Evolutionary conservation across 352 stramenopile species (phyloP).

Genomic region (Chrysophaeum taylorii): DNA sequence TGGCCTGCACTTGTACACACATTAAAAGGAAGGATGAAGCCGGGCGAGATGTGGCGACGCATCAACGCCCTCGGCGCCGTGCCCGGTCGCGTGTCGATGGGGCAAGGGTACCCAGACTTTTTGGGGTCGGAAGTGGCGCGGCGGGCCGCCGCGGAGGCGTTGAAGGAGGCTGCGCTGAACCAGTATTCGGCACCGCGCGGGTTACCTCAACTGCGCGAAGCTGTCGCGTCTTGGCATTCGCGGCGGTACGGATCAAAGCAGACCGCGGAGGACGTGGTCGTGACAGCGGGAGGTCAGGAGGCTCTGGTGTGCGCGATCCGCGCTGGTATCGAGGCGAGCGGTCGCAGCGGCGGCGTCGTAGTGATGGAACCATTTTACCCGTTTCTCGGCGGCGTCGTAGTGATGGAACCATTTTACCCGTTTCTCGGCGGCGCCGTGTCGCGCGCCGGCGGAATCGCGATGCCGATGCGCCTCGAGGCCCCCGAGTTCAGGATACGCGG

Average conservation of each 20-base stretch:
- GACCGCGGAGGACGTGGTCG: background rate
- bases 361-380: conserved; percentile 3
- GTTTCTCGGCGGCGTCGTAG: background rate
- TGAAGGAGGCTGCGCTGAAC: background rate
- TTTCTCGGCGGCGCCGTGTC: background rate
- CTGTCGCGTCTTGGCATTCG: background rate
- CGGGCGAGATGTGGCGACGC: background rate
- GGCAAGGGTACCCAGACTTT: background rate
- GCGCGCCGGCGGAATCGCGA: background rate
- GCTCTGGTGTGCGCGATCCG: background rate
- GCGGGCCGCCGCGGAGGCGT: background rate
- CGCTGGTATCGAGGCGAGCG: background rate
- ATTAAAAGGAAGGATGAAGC: too few relatives aligned
- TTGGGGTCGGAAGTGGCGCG: background rate
- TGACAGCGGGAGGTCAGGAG: background rate
- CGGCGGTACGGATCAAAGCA: background rate
- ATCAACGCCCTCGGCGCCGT: background rate
- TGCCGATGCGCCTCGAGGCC: background rate
- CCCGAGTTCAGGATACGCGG: background rate
- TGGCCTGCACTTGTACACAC: too few relatives aligned
- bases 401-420: conserved; percentile 1
- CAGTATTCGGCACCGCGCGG: background rate
- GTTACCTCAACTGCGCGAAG: background rate
- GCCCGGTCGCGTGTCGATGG: background rate
- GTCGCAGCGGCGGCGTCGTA: background rate